Evolutionary conservation across 83 land plant genomes (phyloP), one percentile per base, ranked within the genome.

Genomic region (Picea mariana): DNA sequence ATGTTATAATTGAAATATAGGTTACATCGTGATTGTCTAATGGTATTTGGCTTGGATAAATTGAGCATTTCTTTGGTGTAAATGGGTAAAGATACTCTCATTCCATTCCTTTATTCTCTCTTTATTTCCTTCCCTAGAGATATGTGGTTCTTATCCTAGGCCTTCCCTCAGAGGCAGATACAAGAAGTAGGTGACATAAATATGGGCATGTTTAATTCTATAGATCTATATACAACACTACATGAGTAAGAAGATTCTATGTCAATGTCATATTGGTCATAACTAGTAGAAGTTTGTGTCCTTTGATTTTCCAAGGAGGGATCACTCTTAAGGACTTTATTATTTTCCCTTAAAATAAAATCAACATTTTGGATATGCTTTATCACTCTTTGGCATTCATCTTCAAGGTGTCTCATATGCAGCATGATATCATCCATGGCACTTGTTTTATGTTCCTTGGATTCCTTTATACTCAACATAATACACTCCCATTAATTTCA

Each of bases 131-230:
- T 61, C 64, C 85, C 17, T 26, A 17, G 44, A 27, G 59, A 44
- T 63, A 62, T 68, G 20, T 5, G 44, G 49, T 80, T 62, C 16
- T 5, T 17, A 42, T 65, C 82, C n/a, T 79, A 80, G 49, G 86
- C 67, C 62, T 44, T 79, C 65, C 78, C 82, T 77, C 93, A 88
- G 62, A 86, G 79, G 20, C 91, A 86, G 81, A 92, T 91, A 21
- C 92, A 90, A 47, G 83, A 86, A 12, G 95, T 93, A 7, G 94
- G 86, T 12, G 85, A 82, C 95, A 93, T 93, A 85, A 93, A 93
- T 63, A 93, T 85, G 55, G 95, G 95, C 64, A 81, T 15, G 27
- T 27, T 79, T 78, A 18, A 81, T 63, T 27, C 78, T 1, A 59
- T 60, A 13, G 58, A 26, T 20, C 80, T 85, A 20, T 82, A 69